Base-by-base conservation (phyloP, 2,329 filamentous ascomycete genomes). In the Xylariaceae sp. region DNA sequence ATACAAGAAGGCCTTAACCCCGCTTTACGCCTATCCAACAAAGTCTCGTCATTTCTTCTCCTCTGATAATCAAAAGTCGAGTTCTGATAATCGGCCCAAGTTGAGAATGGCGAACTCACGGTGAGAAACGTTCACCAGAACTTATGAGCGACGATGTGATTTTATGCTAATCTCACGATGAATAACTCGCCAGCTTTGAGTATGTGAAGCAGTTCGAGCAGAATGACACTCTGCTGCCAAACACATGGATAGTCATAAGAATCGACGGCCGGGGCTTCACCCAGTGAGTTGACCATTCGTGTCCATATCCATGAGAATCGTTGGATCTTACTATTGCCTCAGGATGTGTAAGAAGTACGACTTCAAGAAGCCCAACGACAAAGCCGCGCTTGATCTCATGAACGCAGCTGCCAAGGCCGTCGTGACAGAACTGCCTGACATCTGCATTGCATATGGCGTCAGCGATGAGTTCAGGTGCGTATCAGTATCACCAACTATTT, bases 231-330 rank as follows among this genome's bases (percentile, higher is more conserved):
- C 78, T 99, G 47, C 81, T 97, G 18, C 90, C 88, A 56, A 96
- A 95, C 71, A 97, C 93, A 30, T 99, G 92, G 92, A 88, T 97
- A 58, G 91, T 97, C 17, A 87, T 99, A 58, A 87, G 94, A 61
- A 87, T 99, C 69, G 94, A 99, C 75, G 94, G 94, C 23, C 83
- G 93, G 64, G 92, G 92, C 15, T 99, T 99, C 75, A 94, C 92
- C 69, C 97, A 96, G 91, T 95, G 78, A 72, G 74, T 71, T 4
- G 60, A 13, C 37, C 48, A 1, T 11, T 11, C 30, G 30, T 6
- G 15, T 34, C 11, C 10, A 18, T 9, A n/a, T 34, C 1, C 34
- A 30, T 17, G 7, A 52, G 49, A 41, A 53, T 5, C 15, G 10
- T 8, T 10, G 18, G 51, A n/a, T 50, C 39, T 58, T 48, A 35